Evolutionary conservation across 768 basidiomycete species (phyloP).

Genomic region (Mrakia blollopis): DNA sequence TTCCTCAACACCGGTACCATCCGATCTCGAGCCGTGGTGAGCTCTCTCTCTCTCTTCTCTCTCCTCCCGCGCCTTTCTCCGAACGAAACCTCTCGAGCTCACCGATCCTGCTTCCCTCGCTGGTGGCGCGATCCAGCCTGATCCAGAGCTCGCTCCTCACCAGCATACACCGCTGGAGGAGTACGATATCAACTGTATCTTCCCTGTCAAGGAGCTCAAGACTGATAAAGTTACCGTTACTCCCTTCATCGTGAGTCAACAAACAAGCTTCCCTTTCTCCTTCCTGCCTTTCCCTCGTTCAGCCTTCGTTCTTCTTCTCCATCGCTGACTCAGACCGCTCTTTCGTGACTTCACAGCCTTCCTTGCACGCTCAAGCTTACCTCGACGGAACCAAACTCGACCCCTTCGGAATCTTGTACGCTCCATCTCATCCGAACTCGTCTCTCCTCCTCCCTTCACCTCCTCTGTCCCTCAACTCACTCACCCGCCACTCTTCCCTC

Average conservation of each 20-base stretch:
- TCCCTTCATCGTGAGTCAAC: slow-evolving; percentile 9
- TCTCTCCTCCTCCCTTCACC: neutral
- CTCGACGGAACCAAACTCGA: slow-evolving; percentile 17
- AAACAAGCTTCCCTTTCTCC: too few relatives aligned
- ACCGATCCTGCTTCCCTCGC: neutral
- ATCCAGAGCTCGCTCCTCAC: neutral
- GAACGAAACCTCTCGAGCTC: neutral
- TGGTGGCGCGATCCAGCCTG: neutral
- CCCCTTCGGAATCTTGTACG: neutral
- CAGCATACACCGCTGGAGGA: slow-evolving; percentile 13
- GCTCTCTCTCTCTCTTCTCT: neutral
- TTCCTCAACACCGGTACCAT: neutral
- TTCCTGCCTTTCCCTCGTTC: neutral
- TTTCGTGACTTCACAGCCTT: neutral
- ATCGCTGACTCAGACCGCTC: neutral
- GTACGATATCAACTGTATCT: slow-evolving; percentile 29
- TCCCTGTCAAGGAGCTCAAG: slow-evolving; percentile 18
- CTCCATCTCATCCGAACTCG: too few relatives aligned
- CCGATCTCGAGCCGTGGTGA: neutral
- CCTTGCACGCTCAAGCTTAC: slow-evolving; percentile 19
- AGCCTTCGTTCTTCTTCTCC: neutral
- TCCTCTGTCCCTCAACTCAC: neutral
- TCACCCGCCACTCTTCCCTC: neutral
- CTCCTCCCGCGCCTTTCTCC: neutral
- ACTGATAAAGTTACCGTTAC: slow-evolving; percentile 17